A percentile compares a stretch with the other conserved stretches of the same genome.
Evolutionary conservation across 192 early-diverging fungal genomes (phyloP).

Genomic region (Entophlyctis luteolus): DNA sequence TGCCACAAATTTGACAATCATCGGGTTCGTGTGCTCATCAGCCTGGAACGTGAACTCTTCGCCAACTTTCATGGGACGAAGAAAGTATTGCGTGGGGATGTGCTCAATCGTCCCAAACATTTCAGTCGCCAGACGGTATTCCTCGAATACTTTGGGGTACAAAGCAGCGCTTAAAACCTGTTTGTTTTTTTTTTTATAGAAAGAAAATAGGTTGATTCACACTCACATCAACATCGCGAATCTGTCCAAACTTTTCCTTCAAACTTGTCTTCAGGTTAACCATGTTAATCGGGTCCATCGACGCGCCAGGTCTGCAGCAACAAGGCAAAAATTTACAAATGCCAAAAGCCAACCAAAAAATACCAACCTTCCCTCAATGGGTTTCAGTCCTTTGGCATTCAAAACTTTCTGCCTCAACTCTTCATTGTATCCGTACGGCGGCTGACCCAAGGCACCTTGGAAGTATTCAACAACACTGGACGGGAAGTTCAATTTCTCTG

Average conservation of each 20-base stretch:
- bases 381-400: slow-evolving; percentile 53
- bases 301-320: slow-evolving; percentile 66
- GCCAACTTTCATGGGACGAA: slow-evolving; percentile 76
- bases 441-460: slow-evolving; percentile 92
- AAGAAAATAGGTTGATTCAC: not conserved
- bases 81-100: slow-evolving; percentile 88
- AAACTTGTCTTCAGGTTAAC: slow-evolving; percentile 66
- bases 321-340: not conserved
- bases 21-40: slow-evolving; percentile 69
- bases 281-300: slow-evolving; percentile 77
- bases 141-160: slow-evolving; percentile 91
- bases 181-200: slow-evolving; percentile 6
- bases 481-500: slow-evolving; percentile 84
- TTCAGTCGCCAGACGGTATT: slow-evolving; percentile 68
- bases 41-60: slow-evolving; percentile 87
- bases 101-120: slow-evolving; percentile 83
- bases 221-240: slow-evolving; percentile 66
- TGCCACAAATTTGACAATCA: slow-evolving; percentile 87
- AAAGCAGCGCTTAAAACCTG: slow-evolving; percentile 84
- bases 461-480: slow-evolving; percentile 90
- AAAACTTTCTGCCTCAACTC: slow-evolving; percentile 80
- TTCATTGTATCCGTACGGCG: slow-evolving; percentile 92
- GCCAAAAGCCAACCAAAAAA: not conserved
- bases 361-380: slow-evolving; percentile 62
- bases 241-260: slow-evolving; percentile 77